A percentile compares a stretch with the other conserved stretches of the same genome.
Evolutionary conservation across 306 rosid species (phyloP).

Genomic region (Trichosanthes truncata): DNA sequence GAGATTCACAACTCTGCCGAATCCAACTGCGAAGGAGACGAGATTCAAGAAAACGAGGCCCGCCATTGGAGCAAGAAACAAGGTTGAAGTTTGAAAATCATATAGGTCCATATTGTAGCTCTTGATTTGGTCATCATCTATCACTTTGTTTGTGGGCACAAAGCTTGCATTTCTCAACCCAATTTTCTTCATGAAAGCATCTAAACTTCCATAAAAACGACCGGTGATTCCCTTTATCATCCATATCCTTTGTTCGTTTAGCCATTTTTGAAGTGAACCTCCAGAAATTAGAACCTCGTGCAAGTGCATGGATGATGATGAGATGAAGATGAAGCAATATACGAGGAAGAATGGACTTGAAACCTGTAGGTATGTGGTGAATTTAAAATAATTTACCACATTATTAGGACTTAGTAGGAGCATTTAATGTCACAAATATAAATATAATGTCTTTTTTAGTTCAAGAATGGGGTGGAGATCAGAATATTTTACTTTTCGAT

Average conservation of each 20-base stretch:
- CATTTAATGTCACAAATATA: slow-evolving; percentile 7
- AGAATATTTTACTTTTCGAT: too few species aligned
- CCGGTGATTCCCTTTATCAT: slow-evolving; percentile 39
- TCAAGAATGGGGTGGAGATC: too few species aligned
- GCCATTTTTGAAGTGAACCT: slow-evolving; percentile 28
- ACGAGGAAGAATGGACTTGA: slow-evolving; percentile 30
- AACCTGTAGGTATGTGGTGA: slow-evolving; percentile 24
- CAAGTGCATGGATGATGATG: slow-evolving; percentile 20
- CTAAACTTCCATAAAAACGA: background rate
- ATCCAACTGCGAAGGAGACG: slow-evolving; percentile 15
- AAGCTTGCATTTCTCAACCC: slow-evolving; percentile 36
- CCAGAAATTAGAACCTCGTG: slow-evolving; percentile 38
- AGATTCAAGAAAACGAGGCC: slow-evolving; percentile 32
- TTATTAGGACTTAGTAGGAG: too few species aligned
- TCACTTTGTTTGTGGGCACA: slow-evolving; percentile 50
- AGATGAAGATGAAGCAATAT: slow-evolving; percentile 32
- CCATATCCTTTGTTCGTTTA: slow-evolving; percentile 53
- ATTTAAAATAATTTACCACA: too few species aligned
- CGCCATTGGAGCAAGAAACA: slow-evolving; percentile 48
- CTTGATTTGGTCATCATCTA: slow-evolving; percentile 24
- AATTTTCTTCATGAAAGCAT: background rate
- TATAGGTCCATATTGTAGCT: slow-evolving; percentile 38
- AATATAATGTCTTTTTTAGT: too few species aligned
- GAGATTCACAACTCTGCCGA: background rate
- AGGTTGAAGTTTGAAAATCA: slow-evolving; percentile 41